Evolutionary conservation across 73 alveolate species (phyloP).

Genomic region (Tetrahymena malaccensis): DNA sequence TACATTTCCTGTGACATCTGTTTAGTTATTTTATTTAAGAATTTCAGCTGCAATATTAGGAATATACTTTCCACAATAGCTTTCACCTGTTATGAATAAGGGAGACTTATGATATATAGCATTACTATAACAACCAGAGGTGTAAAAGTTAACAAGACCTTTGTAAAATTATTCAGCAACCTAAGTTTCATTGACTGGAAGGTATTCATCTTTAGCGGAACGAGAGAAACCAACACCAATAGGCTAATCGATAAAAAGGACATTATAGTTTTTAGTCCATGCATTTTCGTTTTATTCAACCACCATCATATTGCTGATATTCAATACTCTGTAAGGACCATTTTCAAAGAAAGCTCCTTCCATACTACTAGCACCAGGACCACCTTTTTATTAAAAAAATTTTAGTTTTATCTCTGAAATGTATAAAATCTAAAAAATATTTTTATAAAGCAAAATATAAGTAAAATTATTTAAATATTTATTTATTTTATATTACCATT

Average conservation of each 20-base stretch:
- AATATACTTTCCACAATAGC: constrained; percentile 53
- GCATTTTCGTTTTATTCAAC: neutral
- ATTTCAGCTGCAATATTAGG: constrained; percentile 46
- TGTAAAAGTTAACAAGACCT: neutral
- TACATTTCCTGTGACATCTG: neutral
- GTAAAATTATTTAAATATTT: neutral
- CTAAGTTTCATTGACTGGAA: neutral
- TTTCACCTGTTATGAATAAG: constrained; percentile 41
- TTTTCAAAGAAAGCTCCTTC: constrained; percentile 68
- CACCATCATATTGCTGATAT: neutral
- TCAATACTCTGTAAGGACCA: constrained; percentile 63
- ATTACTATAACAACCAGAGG: neutral
- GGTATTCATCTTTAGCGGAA: neutral
- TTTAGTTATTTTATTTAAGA: neutral
- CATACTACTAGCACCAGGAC: constrained; percentile 77
- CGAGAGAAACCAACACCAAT: neutral
- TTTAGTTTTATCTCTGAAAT: neutral
- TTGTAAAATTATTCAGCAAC: neutral
- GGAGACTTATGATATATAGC: constrained; percentile 3
- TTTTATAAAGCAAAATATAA: neutral
- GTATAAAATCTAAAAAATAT: neutral
- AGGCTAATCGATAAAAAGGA: neutral
- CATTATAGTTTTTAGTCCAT: neutral
- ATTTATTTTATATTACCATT: too few relatives aligned
- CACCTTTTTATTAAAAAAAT: constrained; percentile 53